Base-by-base conservation (phyloP, 106 monocot genomes). In the Iris macrosiphon region DNA sequence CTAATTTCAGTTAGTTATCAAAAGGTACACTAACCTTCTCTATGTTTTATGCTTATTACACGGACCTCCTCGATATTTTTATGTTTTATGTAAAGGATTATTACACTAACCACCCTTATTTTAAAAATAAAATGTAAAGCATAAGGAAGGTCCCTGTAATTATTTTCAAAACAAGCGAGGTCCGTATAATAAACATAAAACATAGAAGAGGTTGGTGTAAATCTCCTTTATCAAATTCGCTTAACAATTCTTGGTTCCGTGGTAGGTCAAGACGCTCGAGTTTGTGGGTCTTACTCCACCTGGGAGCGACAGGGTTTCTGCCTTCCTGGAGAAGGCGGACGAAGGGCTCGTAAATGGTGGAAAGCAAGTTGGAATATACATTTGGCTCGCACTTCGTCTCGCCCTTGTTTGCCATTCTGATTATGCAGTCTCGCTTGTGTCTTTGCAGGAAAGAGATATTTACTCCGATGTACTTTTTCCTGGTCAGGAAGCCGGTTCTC, bases 391-490 rank as follows among this genome's bases (percentile, higher is more conserved):
- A n/a, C 5, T 17, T 29, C 6, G 8, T 0, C 22, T 38, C n/a
- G n/a, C n/a, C 4, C 17, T 0, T 13, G 57, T 23, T 18, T 22
- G 15, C n/a, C 18, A 13, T 19, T n/a, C n/a, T n/a, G 25, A 12
- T 45, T 9, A 13, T 37, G 6, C 24, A 7, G 21, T 11, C 23
- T 77, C 29, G 33, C n/a, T 14, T 63, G n/a, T n/a, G n/a, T n/a
- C n/a, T n/a, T 45, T 72, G 31, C 83, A 98, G 96, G 90, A 98
- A 78, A 58, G 86, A 85, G 57, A 70, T 98, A 66, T 98, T 98
- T 53, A 98, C 96, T 9, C 90, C 96, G 4, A 72, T 98, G 96
- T 90, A 87, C 70, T 90, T 98, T 72, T 90, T 90, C 47, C 42
- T 90, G 59, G 96, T 42, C 0, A 71, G 66, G 27, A 98, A 90